Evolutionary conservation across 305 asterid genomes (phyloP).

Genomic region (Plantago coronopus): DNA sequence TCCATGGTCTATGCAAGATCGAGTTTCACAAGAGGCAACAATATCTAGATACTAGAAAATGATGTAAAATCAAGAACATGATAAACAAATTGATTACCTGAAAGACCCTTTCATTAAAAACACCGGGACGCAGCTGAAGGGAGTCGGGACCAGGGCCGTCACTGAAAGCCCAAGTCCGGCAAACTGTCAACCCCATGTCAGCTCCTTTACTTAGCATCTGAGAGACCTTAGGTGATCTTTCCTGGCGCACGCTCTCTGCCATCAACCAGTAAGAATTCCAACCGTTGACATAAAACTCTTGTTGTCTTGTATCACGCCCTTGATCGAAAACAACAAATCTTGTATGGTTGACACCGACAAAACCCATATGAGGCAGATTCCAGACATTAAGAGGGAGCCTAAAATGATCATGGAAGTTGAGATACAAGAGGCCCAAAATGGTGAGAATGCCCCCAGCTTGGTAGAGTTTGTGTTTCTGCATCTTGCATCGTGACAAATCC

Average conservation of each 20-base stretch:
- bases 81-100: too few relatives aligned
- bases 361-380: slow-evolving; percentile 36
- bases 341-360: slow-evolving; percentile 54
- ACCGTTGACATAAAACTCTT: slow-evolving; percentile 42
- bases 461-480: slow-evolving; percentile 32
- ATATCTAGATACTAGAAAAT: too few relatives aligned
- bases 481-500: slow-evolving; percentile 37
- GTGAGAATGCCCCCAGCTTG: slow-evolving; percentile 33
- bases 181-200: slow-evolving; percentile 50
- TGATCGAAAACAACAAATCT: slow-evolving; percentile 34
- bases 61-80: too few relatives aligned
- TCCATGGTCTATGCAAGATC: too few relatives aligned
- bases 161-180: slow-evolving; percentile 63
- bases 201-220: slow-evolving; percentile 46
- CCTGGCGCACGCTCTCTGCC: slow-evolving; percentile 37
- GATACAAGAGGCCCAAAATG: slow-evolving; percentile 29
- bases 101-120: slow-evolving; percentile 44
- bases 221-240: slow-evolving; percentile 33
- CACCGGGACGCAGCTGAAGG: slow-evolving; percentile 45
- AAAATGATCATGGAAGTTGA: slow-evolving; percentile 33
- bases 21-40: too few relatives aligned
- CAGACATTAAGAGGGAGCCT: slow-evolving; percentile 31
- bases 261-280: slow-evolving; percentile 71
- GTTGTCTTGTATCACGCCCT: neutral
- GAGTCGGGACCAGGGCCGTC: slow-evolving; percentile 42